Evolutionary conservation across 768 basidiomycete genomes (phyloP).

Genomic region (Pisolithus orientalis): DNA sequence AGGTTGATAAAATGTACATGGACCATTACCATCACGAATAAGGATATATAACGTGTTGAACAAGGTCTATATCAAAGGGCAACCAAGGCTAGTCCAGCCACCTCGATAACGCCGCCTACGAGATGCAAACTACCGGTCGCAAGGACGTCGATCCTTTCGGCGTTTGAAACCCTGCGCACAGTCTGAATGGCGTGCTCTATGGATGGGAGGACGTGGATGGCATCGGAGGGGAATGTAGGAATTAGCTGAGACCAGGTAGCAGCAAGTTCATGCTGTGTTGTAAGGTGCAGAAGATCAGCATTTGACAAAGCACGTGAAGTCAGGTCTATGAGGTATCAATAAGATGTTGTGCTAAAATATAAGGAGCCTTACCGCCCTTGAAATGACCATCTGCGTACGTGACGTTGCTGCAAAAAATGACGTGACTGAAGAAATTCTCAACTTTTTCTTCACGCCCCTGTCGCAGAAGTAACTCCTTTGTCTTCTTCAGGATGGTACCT

Average conservation of each 20-base stretch:
- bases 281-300: conserved; percentile 57
- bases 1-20: background rate
- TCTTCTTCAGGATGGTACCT: conserved; percentile 46
- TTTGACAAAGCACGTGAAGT: conserved; percentile 61
- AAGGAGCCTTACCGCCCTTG: conserved; percentile 68
- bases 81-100: conserved; percentile 69
- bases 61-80: conserved; percentile 40
- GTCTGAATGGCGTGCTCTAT: conserved; percentile 83
- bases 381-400: conserved; percentile 86
- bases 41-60: background rate
- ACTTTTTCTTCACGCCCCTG: conserved; percentile 33
- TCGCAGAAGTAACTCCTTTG: conserved; percentile 40
- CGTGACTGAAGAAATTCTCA: conserved; percentile 64
- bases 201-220: conserved; percentile 76
- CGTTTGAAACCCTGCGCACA: conserved; percentile 39
- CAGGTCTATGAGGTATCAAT: conserved; percentile 50
- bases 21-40: conserved; percentile 9
- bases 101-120: conserved; percentile 91
- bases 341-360: background rate
- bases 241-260: conserved; percentile 63
- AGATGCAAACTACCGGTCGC: conserved; percentile 92
- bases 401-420: conserved; percentile 94
- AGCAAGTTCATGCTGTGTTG: conserved; percentile 71
- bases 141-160: conserved; percentile 50
- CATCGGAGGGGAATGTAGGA: conserved; percentile 51